Evolutionary conservation across 2,329 filamentous ascomycete genomes (phyloP).

Genomic region (Alternaria brassicae): DNA sequence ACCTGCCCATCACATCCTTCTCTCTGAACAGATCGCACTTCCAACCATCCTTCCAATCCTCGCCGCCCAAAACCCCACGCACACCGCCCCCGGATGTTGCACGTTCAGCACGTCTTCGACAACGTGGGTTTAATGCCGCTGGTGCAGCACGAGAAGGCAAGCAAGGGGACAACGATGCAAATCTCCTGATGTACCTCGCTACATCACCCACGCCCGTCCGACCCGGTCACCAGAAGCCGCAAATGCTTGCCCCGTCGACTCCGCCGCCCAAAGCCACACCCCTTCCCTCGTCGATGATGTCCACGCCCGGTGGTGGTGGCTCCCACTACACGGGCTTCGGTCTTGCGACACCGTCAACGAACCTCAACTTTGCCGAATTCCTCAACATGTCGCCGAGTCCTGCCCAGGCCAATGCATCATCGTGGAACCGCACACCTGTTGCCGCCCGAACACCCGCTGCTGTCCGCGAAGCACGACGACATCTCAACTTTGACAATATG

Average conservation of each 20-base stretch:
- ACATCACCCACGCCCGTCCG: constrained; percentile 88
- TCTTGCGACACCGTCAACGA: constrained; percentile 80
- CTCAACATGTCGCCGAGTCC: constrained; percentile 97
- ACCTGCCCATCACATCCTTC: constrained; percentile 79
- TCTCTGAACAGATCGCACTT: constrained; percentile 63
- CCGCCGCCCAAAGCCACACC: constrained; percentile 63
- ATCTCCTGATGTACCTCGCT: constrained; percentile 86
- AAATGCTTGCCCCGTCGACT: constrained; percentile 61
- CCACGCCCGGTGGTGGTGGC: constrained; percentile 74
- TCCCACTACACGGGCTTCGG: constrained; percentile 63
- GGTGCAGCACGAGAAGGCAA: constrained; percentile 56
- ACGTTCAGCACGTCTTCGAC: constrained; percentile 51
- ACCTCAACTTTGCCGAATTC: constrained; percentile 95
- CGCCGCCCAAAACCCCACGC: constrained; percentile 65
- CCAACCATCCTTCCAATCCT: constrained; percentile 65
- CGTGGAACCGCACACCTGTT: constrained; percentile 71
- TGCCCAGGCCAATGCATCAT: constrained; percentile 74
- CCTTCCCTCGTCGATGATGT: constrained; percentile 85
- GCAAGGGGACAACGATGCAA: constrained; percentile 81
- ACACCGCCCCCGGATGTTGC: constrained; percentile 51
- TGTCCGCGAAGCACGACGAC: constrained; percentile 72
- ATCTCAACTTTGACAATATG: constrained; percentile 84
- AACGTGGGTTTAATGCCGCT: constrained; percentile 48
- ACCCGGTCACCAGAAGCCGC: constrained; percentile 53
- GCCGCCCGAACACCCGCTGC: constrained; percentile 72